A percentile compares a stretch with the other conserved stretches of the same genome.
These are phyloP conservation scores for Acer negundo DNA, from an alignment of 345 rosid species.

Conservation along the genomic window DNA sequence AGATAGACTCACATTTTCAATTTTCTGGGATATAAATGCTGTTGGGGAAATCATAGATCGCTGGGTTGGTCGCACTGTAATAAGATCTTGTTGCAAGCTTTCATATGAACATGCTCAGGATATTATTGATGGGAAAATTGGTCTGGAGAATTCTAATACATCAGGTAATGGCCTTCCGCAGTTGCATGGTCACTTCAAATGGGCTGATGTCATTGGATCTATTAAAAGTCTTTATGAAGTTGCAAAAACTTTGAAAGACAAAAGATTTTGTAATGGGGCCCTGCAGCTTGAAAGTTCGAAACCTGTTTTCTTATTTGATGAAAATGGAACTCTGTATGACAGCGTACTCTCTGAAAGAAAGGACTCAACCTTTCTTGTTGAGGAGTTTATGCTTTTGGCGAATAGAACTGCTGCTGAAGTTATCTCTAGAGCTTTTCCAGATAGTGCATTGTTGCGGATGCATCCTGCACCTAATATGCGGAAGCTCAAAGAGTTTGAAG, in stretches of 20 bases:
- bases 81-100: conserved; percentile 86
- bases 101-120: conserved; percentile 79
- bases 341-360: conserved; percentile 41
- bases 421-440: conserved; percentile 81
- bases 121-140: conserved; percentile 48
- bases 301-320: conserved; percentile 56
- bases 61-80: conserved; percentile 80
- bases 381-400: conserved; percentile 97
- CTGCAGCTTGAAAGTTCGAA: conserved; percentile 64
- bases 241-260: conserved; percentile 59
- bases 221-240: conserved; percentile 56
- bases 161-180: conserved; percentile 41
- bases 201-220: conserved; percentile 64
- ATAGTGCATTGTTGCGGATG: conserved; percentile 70
- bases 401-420: conserved; percentile 88
- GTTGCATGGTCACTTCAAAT: conserved; percentile 66
- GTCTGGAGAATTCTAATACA: conserved; percentile 27
- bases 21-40: conserved; percentile 73
- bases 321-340: conserved; percentile 73
- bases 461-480: conserved; percentile 88
- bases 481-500: conserved; percentile 85
- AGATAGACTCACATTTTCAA: conserved; percentile 80
- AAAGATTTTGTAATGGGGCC: conserved; percentile 76
- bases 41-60: conserved; percentile 61
- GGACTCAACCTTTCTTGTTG: conserved; percentile 71